Conservation (phyloP, 1,139 yeast species). For the Sugiyamaella grinbergsii region DNA sequence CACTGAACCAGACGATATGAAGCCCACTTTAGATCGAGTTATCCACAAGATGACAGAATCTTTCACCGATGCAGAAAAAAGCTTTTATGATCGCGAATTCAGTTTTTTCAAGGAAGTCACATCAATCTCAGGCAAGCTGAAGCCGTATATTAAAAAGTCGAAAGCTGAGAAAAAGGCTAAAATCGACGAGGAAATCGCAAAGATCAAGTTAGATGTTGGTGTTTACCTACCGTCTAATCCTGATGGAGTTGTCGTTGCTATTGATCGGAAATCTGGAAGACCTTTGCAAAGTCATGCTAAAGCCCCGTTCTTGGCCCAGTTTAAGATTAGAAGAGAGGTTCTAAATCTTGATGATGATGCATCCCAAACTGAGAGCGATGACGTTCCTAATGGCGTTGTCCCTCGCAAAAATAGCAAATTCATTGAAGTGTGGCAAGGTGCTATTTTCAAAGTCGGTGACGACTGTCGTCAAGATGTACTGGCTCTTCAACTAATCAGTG, state of each 20-base stretch:
- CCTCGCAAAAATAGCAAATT: slow-evolving; percentile 26
- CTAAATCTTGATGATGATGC: slow-evolving; percentile 28
- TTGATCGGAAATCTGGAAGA: slow-evolving; percentile 86
- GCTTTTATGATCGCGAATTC: slow-evolving; percentile 80
- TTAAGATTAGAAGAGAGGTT: slow-evolving; percentile 69
- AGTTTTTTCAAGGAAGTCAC: slow-evolving; percentile 90
- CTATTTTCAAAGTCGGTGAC: slow-evolving; percentile 98
- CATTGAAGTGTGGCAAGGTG: slow-evolving; percentile 72
- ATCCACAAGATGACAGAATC: slow-evolving; percentile 64
- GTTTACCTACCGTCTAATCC: slow-evolving; percentile 97
- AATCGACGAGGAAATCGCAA: slow-evolving; percentile 93
- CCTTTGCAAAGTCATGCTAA: slow-evolving; percentile 99
- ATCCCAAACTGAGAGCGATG: slow-evolving; percentile 15
- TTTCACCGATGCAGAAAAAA: slow-evolving; percentile 61
- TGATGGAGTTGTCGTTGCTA: slow-evolving; percentile 89
- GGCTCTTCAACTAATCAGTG: slow-evolving; percentile 87
- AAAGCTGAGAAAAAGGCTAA: slow-evolving; percentile 96
- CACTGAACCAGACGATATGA: slow-evolving; percentile 73
- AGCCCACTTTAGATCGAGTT: slow-evolving; percentile 80
- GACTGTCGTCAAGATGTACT: slow-evolving; percentile 98
- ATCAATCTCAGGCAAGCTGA: slow-evolving; percentile 87
- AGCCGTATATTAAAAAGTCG: slow-evolving; percentile 88
- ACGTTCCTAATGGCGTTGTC: slow-evolving; percentile 16
- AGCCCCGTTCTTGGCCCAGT: slow-evolving; percentile 97
- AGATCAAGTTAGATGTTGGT: slow-evolving; percentile 73